Evolutionary conservation across 2,329 filamentous ascomycete genomes (phyloP).

Genomic region (Aspergillus alliaceus): DNA sequence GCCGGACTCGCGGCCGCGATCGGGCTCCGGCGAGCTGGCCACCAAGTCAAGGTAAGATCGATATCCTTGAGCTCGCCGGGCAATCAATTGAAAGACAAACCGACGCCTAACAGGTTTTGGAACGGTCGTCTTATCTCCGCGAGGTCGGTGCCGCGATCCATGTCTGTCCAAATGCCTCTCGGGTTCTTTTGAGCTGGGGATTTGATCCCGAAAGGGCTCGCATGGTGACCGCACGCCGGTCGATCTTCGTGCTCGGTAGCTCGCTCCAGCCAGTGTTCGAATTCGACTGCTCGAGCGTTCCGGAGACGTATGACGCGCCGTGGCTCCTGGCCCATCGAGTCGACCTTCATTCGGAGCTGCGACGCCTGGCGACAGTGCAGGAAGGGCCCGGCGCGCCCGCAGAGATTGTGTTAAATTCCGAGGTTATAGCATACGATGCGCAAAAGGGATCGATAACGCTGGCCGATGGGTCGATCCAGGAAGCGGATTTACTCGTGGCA

Average conservation of each 20-base stretch:
- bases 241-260: not conserved
- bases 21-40: not conserved
- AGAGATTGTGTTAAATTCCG: not conserved
- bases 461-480: not conserved
- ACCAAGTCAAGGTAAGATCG: not conserved
- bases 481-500: not conserved
- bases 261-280: not conserved
- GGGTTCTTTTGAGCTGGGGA: constrained; percentile 24
- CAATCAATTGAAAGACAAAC: not conserved
- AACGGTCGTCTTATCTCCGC: constrained; percentile 9
- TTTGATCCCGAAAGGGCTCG: constrained; percentile 18
- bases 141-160: constrained; percentile 32
- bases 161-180: constrained; percentile 28
- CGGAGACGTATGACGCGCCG: not conserved
- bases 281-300: not conserved
- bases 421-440: not conserved
- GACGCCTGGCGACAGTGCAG: not conserved
- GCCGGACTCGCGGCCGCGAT: not conserved
- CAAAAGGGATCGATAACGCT: not conserved
- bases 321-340: not conserved
- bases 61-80: not conserved
- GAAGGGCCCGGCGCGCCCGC: not conserved
- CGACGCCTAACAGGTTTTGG: not conserved
- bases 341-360: not conserved
- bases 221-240: not conserved